Base-by-base conservation (phyloP, 1,284 basidiomycete species). In the Malassezia dermatis region DNA sequence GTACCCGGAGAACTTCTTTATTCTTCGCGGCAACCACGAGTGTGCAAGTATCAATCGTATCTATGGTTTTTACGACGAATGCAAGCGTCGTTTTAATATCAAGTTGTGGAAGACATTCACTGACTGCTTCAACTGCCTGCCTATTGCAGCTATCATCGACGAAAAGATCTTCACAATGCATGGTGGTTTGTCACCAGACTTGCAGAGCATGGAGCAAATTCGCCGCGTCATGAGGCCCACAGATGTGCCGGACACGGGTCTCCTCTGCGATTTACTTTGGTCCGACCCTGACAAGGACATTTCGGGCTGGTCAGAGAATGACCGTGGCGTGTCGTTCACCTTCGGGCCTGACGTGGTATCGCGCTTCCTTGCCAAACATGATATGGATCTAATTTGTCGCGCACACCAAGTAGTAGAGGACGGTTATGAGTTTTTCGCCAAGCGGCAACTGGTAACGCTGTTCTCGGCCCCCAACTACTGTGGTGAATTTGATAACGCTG, bases 161-260 rank as follows among this genome's bases (percentile, higher is more conserved):
- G 89, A 93, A 77, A 91, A 93, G 80, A 93, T 93, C 75, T 91
- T 93, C 76, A 91, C 88, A 48, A 77, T 78, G 75, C 88, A 93
- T 69, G 86, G 87, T 47, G 86, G 86, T 44, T 81, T 95, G 67
- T 91, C 88, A 77, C 93, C 94, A 48, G 91, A 96, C 78, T 80
- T 98, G 62, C 91, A 96, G 80, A 89, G 86, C 73, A 98, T 98
- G 93, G 93, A 98, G 78, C 91, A 98, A 80, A 98, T 98, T 80
- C 82, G 94, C 76, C 83, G 93, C 75, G 91, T 98, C 48, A 96
- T 96, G 93, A 81, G 93, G 79, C 94, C 93, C 35, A 98, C 93
- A 57, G 93, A 98, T 77, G 93, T 98, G 51, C 93, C 94, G 62
- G 93, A 98, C 78, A 95, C 90, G 62, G 91, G 90, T 88, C 81